Evolutionary conservation across 2,329 filamentous ascomycete genomes (phyloP), one percentile per base, ranked within the genome.

Genomic region (Aspergillus sp.): DNA sequence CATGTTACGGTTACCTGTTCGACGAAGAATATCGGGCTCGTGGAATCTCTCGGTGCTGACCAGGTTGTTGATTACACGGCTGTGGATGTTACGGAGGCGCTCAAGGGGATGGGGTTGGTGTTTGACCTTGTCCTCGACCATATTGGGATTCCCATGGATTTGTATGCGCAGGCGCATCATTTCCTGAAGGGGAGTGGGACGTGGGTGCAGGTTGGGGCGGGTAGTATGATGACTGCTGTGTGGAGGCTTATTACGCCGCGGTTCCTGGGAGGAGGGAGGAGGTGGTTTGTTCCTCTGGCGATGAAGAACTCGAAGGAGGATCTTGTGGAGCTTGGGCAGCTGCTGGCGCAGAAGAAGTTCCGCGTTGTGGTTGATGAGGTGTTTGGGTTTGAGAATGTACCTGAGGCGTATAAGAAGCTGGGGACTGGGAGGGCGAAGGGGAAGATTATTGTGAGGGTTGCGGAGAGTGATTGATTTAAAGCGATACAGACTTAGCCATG

Each of bases 1-100:
- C 74, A 82, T 60, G 86, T 90, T 33, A 84, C 81, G 2, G 77
- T 79, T 2, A 80, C 79, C 4, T 89, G 86, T 65, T 88, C 85
- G 9, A 77, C 74, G 0, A 69, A 69, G 6, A 90, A 89, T 67
- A 75, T 80, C 0, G 79, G 83, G 45, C 69, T 89, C 2, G 86
- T 84, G 66, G 79, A 79, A 59, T 71, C 73, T 3, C 70, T 90
- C 1, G 87, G 87, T 1, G 87, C 87, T 6, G 85, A 89, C 62
- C 82, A 85, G 58, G 80, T 88, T 31, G 77, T 88, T 47, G 84
- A 88, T 64, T 88, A 89, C 68, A 81, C 79, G 17, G 70, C 73
- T 0, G 68, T 73, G 31, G 73, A 86, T 66, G 70, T 87, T 2
- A 65, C 79, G 4, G 72, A 75, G 23, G 69, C 67, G 3, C 70